Conservation (phyloP, 306 rosid genomes). For the Rosa persica region DNA sequence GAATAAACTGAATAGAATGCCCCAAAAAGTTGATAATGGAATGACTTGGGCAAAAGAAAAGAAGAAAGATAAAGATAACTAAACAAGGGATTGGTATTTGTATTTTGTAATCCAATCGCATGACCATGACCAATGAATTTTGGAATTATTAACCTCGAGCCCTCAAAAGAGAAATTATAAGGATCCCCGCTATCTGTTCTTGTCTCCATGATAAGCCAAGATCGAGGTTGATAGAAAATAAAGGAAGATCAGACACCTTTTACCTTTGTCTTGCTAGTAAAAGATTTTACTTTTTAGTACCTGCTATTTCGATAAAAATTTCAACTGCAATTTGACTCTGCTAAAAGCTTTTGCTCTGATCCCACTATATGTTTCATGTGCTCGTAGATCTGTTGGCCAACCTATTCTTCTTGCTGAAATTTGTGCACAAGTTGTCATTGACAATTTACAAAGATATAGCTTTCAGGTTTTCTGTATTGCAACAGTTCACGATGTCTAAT, state of each 20-base stretch:
- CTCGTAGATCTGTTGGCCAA: conserved; percentile 1
- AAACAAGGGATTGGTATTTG: conserved; percentile 13
- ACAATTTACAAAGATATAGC: not conserved
- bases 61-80: conserved; percentile 19
- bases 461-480: not conserved
- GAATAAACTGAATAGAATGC: conserved; percentile 12
- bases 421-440: not conserved
- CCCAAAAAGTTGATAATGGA: conserved; percentile 18
- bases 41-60: conserved; percentile 11
- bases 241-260: conserved; percentile 17
- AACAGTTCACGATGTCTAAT: conserved; percentile 3
- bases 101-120: not conserved
- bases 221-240: conserved; percentile 26
- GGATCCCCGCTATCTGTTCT: conserved; percentile 34
- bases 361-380: conserved; percentile 25
- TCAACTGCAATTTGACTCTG: conserved; percentile 6
- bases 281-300: too few relatives aligned
- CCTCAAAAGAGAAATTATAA: conserved; percentile 51
- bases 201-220: conserved; percentile 38
- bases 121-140: conserved; percentile 29
- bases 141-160: conserved; percentile 85
- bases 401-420: conserved; percentile 20
- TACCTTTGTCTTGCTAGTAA: conserved; percentile 12
- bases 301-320: not conserved
- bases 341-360: conserved; percentile 6